Conservation (phyloP, 208 protist species). For the Leptomonas pyrrhocoris region DNA sequence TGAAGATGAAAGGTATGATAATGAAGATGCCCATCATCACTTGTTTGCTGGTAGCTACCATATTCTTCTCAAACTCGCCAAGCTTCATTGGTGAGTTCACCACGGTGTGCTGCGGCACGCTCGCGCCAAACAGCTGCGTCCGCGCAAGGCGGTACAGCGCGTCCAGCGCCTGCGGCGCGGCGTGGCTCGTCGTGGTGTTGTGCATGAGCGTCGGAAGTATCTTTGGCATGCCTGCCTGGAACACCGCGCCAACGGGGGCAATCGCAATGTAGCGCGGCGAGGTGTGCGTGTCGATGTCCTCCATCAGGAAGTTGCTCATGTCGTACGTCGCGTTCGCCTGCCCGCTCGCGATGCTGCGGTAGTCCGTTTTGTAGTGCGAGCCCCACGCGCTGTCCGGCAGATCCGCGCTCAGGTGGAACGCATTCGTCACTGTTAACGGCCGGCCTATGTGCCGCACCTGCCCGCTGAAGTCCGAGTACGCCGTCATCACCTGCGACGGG, state of each 20-base stretch:
- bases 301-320: slow-evolving; percentile 41
- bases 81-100: slow-evolving; percentile 72
- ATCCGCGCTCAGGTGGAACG: slow-evolving; percentile 31
- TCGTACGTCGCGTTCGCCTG: slow-evolving; percentile 31
- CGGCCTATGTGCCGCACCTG: slow-evolving; percentile 1
- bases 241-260: slow-evolving; percentile 33
- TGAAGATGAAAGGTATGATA: slow-evolving; percentile 79
- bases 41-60: slow-evolving; percentile 53
- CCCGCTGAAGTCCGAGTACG: slow-evolving; percentile 20
- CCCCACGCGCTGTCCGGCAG: slow-evolving; percentile 34
- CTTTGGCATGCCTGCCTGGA: slow-evolving; percentile 27
- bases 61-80: slow-evolving; percentile 56
- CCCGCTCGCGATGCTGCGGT: slow-evolving; percentile 14
- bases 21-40: slow-evolving; percentile 81
- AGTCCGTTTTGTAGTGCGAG: slow-evolving; percentile 32
- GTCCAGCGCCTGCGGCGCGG: slow-evolving; percentile 52
- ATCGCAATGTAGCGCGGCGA: slow-evolving; percentile 52
- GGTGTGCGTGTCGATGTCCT: slow-evolving; percentile 39
- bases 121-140: slow-evolving; percentile 47
- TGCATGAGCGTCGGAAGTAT: slow-evolving; percentile 51
- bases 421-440: slow-evolving; percentile 26
- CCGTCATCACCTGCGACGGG: slow-evolving; percentile 53
- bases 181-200: slow-evolving; percentile 62
- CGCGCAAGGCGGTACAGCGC: slow-evolving; percentile 60
- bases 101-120: slow-evolving; percentile 34